Conservation (phyloP, 108 stramenopile species). For the Nitzschia palea region DNA sequence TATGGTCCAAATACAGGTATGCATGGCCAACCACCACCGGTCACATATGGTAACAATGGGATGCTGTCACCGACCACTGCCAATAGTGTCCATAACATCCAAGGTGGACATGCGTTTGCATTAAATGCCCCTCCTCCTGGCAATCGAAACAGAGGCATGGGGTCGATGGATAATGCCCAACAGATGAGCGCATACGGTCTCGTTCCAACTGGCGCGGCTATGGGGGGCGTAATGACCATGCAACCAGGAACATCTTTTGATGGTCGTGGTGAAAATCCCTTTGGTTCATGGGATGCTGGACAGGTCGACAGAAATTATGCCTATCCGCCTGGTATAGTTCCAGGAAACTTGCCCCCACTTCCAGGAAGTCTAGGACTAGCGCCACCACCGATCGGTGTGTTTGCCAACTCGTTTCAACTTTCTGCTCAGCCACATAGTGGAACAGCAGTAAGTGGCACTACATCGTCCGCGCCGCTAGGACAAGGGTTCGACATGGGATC, state of each 20-base stretch:
- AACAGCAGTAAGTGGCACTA: background rate
- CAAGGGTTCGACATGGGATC: background rate
- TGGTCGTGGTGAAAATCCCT: background rate
- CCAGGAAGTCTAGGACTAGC: background rate
- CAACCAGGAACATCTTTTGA: background rate
- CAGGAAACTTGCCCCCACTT: background rate
- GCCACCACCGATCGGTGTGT: background rate
- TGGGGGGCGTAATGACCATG: background rate
- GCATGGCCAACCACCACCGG: background rate
- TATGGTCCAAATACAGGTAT: constrained; percentile 3
- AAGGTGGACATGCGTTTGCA: too few relatives aligned
- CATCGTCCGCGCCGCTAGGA: background rate
- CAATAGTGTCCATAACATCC: background rate
- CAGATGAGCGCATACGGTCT: background rate
- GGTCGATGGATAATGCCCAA: background rate
- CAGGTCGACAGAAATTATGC: background rate
- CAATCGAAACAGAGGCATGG: too few relatives aligned
- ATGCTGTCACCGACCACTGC: background rate
- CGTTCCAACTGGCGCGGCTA: background rate
- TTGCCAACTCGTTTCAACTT: background rate
- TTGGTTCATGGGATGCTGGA: background rate
- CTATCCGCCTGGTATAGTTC: background rate
- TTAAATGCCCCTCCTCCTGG: too few relatives aligned
- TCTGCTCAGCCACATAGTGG: background rate
- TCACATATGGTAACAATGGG: background rate